Evolutionary conservation across 768 basidiomycete genomes (phyloP), one percentile per base, ranked within the genome.

Genomic region (Naganishia antarctica): DNA sequence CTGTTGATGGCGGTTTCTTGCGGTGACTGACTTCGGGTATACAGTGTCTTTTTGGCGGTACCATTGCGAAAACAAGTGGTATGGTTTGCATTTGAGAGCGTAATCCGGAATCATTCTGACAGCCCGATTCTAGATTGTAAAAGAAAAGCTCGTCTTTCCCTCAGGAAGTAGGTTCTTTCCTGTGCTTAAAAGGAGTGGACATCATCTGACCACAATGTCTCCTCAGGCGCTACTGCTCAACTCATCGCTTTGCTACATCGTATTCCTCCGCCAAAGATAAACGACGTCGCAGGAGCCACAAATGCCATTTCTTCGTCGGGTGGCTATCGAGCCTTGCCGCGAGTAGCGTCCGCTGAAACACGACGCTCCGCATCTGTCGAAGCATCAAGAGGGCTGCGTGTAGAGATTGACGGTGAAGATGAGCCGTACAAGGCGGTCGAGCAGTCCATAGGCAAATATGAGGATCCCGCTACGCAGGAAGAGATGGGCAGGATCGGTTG

Each of bases 41-140:
- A 12, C 63, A 90, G 89, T 4, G 93, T 97, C n/a, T 94, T 97
- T 76, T 81, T 98, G 44, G 94, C 94, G 1, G 91, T 92, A 16
- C 94, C 93, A 7, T 83, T 98, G 29, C 85, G 94, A 49, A 89
- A 90, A 73, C 92, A 96, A 85, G 91, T 94, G 71, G 90, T 91
- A 68, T 31, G 87, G 81, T 18, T 37, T n/a, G 31, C 47, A 41
- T 29, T 25, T 26, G 11, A 34, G 0, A 44, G 8, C 2, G 12
- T 45, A 44, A 25, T 29, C 11, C 21, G 12, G 11, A 32, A 31
- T 25, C 31, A 21, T 8, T n/a, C 28, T 63, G 15, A 18, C 23
- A 48, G 32, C 29, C 15, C 29, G 68, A 23, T 21, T 15, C 32
- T 28, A 91, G 89, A 91, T 98, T 64, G 85, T 98, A 44, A 88